Base-by-base conservation (phyloP, 176 grass and related monocot genomes). In the Stipa capillata region DNA sequence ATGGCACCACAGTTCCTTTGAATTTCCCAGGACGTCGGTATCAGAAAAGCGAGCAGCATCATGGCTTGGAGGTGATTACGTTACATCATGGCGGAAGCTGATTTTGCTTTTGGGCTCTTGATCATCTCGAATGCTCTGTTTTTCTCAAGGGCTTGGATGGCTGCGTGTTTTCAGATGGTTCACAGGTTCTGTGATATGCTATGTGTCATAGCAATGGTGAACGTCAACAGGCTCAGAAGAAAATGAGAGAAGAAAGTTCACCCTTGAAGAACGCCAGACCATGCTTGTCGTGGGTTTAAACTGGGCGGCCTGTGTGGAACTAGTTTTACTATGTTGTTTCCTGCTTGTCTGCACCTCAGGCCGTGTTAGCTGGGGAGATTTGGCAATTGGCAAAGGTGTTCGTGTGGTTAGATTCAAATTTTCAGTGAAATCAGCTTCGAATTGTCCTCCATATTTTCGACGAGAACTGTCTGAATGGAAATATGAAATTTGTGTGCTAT, bases 81-180 rank as follows among this genome's bases (percentile, higher is more conserved):
- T n/a, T 61, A 9, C 54, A 54, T 65, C 25, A 50, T 9, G 0
- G 23, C 74, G 1, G 77, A 74, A 59, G 50, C 17, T 2, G 77
- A 77, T 59, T 68, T 86, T 20, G 2, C 24, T 18, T 58, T 32
- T 17, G 77, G 77, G 12, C 50, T 86, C 12, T 13, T 81, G 21
- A 17, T 6, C 2, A 2, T 60, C 3, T 86, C 16, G 12, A 75
- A 12, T 10, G 4, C 36, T 13, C 50, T 81, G 7, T 69, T 42
- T 12, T 76, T 81, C 33, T 60, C 32, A 0, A 76, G 50, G 20
- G 7, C 70, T 69, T 81, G 50, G 69, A 81, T 59, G 36, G 29
- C 17, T 16, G 31, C 16, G 0, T 86, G 49, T 81, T 81, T 81
- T 50, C 0, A 6, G 21, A 1, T n/a, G 16, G 27, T 81, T 13